Percentiles rank a stretch among this genome's conserved stretches.
These are phyloP conservation scores for Phytopythium montanum DNA, from an alignment of 352 stramenopile species.

Conservation along the genomic window DNA sequence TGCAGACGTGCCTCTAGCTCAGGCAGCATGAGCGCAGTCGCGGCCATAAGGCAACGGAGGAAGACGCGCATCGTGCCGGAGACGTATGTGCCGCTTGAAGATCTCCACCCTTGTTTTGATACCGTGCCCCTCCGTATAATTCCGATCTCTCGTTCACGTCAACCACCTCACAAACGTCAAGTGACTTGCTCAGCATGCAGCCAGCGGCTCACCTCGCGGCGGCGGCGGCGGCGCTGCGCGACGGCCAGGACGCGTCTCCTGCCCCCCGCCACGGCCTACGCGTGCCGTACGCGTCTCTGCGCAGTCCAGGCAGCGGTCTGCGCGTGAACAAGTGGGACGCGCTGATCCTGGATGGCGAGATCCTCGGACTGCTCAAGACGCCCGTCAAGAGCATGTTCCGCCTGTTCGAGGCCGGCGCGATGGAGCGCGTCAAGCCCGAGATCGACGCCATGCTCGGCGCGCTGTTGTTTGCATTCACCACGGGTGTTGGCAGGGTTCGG, in stretches of 20 bases:
- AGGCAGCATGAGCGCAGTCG: neutral
- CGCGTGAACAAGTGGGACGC: constrained; percentile 86
- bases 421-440: constrained; percentile 68
- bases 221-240: constrained; percentile 31
- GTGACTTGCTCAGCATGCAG: constrained; percentile 4
- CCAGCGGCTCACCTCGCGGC: constrained; percentile 34
- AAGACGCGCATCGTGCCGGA: neutral
- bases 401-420: constrained; percentile 63
- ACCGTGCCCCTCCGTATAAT: neutral
- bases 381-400: constrained; percentile 79
- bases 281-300: constrained; percentile 44
- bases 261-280: neutral
- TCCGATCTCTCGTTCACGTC: constrained; percentile 5
- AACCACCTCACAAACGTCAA: constrained; percentile 5
- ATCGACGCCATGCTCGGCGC: constrained; percentile 55
- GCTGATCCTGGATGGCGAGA: constrained; percentile 75
- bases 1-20: constrained; percentile 4
- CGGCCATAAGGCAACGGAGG: neutral
- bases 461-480: constrained; percentile 65
- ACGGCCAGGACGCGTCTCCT: constrained; percentile 13
- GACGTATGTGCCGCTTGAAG: neutral
- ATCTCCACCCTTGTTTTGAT: too few species aligned
- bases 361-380: constrained; percentile 67
- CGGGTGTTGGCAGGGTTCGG: constrained; percentile 51
- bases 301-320: constrained; percentile 36